phyloP scores from a whole-genome alignment of 1,284 basidiomycete genomes.

The Nidula niveotomentosa region DNA sequence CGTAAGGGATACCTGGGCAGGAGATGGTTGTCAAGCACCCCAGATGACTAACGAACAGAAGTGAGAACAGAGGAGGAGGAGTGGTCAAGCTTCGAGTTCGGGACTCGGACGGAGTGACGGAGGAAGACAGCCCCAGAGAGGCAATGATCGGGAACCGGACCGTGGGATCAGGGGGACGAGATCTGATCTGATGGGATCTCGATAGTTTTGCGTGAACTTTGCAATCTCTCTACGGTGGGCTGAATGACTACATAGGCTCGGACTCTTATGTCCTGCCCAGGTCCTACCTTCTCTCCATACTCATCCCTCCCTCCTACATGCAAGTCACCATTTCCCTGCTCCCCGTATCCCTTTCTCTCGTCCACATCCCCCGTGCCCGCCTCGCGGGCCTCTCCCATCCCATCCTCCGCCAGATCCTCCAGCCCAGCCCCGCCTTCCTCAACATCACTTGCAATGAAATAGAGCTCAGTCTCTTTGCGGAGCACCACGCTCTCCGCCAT shows the following conservation, averaged over 20 bases:
- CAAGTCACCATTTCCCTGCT: constrained; percentile 68
- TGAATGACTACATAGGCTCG: too few relatives aligned
- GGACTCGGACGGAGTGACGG: background rate
- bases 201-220: too few relatives aligned
- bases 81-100: background rate
- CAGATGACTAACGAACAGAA: background rate
- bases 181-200: background rate
- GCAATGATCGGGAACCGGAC: background rate
- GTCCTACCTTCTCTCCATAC: background rate
- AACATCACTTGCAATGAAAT: constrained; percentile 76
- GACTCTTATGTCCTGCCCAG: background rate
- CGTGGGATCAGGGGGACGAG: background rate
- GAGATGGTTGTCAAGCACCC: too few relatives aligned
- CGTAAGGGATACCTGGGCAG: too few relatives aligned
- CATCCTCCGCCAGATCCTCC: constrained; percentile 67
- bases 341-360: constrained; percentile 66
- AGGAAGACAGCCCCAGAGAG: background rate
- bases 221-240: too few relatives aligned
- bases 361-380: constrained; percentile 68
- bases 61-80: background rate
- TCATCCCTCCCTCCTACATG: constrained; percentile 16
- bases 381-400: constrained; percentile 58
- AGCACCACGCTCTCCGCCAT: constrained; percentile 53
- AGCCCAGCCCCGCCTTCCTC: constrained; percentile 63
- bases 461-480: constrained; percentile 73